Base-by-base conservation (phyloP, 257 asterid genomes). In the Ligustrum vulgare region DNA sequence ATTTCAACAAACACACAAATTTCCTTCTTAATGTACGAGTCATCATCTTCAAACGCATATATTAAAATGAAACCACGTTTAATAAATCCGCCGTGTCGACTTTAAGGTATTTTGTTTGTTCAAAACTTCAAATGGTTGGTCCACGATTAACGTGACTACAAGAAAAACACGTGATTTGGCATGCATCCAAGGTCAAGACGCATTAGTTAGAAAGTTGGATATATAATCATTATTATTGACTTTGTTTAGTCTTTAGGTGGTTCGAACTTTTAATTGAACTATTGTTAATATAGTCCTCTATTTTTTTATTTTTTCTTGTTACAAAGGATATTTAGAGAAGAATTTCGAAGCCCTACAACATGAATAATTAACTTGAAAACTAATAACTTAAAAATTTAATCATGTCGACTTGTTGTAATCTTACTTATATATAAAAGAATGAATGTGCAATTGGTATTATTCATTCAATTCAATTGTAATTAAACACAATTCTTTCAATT, bases 321-420 rank as follows among this genome's bases (percentile, higher is more conserved):
- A 28, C 31, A 28, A 28, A 39, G 31, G 25, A 18, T 32, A 22
- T 16, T 62, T 41, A 20, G 33, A 58, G 72, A 79, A 47, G 80
- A n/a, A 80, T 76, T 18, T 33, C 75, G 34, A 20, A 69, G 72
- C 66, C 74, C 23, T n/a, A 73, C 33, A 36, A 64, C 25, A 47
- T 23, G 64, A 56, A 49, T 70, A 54, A 6, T 63, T 45, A 60
- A 56, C 64, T 74, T 43, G 71, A 75, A 37, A 70, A 34, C 31
- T 35, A 62, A 45, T 39, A 4, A 39, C 36, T 49, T 72, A 62
- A 10, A 20, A 10, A 56, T 32, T 39, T 20, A 33, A 23, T 74
- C 36, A 62, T 72, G 62, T 18, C 71, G 72, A 82, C 60, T 75
- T 75, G 86, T 78, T 41, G 54, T 35, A 35, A 35, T n/a, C n/a